Conservation (phyloP, 257 asterid genomes). For the Gardenia jasminoides region DNA sequence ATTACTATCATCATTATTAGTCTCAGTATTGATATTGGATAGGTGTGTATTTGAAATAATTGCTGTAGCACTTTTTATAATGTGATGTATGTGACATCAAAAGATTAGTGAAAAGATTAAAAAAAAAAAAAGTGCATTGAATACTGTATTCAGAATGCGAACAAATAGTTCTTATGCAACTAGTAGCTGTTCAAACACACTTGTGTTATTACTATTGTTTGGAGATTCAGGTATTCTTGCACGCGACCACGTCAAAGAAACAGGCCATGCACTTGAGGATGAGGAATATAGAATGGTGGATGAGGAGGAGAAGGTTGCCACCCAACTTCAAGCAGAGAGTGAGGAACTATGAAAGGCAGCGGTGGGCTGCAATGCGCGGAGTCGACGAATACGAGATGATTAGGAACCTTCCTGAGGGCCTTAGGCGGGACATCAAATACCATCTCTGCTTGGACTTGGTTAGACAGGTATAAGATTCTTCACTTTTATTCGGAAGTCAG, state of each 20-base stretch:
- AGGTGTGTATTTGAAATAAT: too few species aligned
- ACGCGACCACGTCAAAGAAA: slow-evolving; percentile 95
- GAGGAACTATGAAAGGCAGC: slow-evolving; percentile 80
- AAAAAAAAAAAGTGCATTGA: too few species aligned
- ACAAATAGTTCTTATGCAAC: too few species aligned
- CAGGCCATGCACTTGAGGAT: slow-evolving; percentile 95
- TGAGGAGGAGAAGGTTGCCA: slow-evolving; percentile 82
- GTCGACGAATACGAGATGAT: slow-evolving; percentile 93
- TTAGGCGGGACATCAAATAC: slow-evolving; percentile 85
- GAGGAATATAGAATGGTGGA: slow-evolving; percentile 99
- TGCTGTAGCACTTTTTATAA: too few species aligned
- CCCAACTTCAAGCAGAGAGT: slow-evolving; percentile 62
- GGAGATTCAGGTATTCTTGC: slow-evolving; percentile 68
- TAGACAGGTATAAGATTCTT: slow-evolving; percentile 48
- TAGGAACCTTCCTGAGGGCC: slow-evolving; percentile 85
- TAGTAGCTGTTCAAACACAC: too few species aligned
- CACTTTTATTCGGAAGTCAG: background rate
- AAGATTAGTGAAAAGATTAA: too few species aligned
- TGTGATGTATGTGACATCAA: too few species aligned
- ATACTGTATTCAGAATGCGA: too few species aligned
- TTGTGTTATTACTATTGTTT: background rate
- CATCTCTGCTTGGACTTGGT: slow-evolving; percentile 93
- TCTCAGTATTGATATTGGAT: too few species aligned
- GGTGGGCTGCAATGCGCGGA: slow-evolving; percentile 98
- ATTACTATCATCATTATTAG: background rate